Conservation (phyloP, 108 stramenopile genomes). For the Skeletonema potamos region DNA sequence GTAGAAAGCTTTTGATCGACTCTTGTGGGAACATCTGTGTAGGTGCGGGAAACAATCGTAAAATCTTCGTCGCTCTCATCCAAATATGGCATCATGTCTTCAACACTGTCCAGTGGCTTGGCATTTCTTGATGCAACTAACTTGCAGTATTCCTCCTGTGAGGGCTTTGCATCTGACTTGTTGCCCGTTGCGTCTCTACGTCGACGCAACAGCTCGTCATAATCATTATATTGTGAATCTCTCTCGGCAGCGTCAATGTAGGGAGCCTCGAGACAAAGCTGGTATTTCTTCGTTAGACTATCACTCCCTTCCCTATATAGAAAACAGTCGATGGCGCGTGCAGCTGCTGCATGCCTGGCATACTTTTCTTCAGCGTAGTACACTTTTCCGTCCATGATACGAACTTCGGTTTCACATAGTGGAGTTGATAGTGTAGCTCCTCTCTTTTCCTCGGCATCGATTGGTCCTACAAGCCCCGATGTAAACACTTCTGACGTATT, state of each 20-base stretch:
- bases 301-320: constrained; percentile 13
- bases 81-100: constrained; percentile 5
- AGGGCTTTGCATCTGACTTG: no score
- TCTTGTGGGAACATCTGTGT: neutral
- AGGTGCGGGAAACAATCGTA: neutral
- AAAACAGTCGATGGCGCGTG: constrained; percentile 40
- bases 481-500: constrained; percentile 26
- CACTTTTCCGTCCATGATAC: constrained; percentile 20
- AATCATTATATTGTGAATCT: constrained; percentile 9
- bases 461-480: constrained; percentile 17
- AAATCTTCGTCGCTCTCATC: constrained; percentile 2
- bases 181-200: neutral
- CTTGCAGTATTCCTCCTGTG: no score
- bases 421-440: neutral
- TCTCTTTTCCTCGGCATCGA: neutral
- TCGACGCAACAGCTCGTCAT: constrained; percentile 1
- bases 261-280: constrained; percentile 29
- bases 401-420: constrained; percentile 1
- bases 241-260: neutral
- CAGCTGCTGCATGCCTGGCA: constrained; percentile 36
- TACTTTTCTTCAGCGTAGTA: neutral
- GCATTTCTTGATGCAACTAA: neutral
- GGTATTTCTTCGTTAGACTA: neutral
- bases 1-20: constrained; percentile 28
- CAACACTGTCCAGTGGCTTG: neutral